Evolutionary conservation across 73 alveolate genomes (phyloP).

Genomic region (Paramecium bursaria): DNA sequence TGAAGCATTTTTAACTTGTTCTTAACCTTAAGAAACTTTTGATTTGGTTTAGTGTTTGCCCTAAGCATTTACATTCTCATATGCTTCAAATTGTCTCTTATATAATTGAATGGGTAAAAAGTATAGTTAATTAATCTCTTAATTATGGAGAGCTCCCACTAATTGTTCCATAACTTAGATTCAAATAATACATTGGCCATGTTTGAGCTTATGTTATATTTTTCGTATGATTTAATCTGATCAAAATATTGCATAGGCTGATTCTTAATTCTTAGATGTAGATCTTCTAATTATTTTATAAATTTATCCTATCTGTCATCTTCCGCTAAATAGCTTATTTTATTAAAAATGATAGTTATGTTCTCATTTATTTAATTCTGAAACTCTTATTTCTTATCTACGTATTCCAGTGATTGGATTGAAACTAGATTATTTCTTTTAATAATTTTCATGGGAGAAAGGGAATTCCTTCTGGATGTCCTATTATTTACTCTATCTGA

Average conservation of each 20-base stretch:
- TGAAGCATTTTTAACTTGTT: not conserved
- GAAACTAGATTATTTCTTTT: no score
- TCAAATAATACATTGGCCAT: not conserved
- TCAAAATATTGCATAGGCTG: constrained; percentile 14
- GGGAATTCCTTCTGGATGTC: no score
- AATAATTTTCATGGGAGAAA: no score
- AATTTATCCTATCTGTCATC: no score
- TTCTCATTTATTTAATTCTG: no score
- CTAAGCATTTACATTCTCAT: not conserved
- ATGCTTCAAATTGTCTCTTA: not conserved
- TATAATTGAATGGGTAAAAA: constrained; percentile 18
- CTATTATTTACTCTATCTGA: no score
- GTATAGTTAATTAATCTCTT: not conserved
- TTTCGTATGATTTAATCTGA: not conserved
- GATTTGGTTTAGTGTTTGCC: not conserved
- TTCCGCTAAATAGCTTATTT: no score
- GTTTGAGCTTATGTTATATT: not conserved
- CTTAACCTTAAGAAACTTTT: not conserved
- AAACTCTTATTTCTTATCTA: no score
- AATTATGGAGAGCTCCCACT: constrained; percentile 3
- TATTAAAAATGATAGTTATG: no score
- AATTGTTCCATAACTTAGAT: not conserved
- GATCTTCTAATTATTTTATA: not conserved
- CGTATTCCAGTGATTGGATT: no score
- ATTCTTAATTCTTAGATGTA: not conserved